phyloP scores from a whole-genome alignment of 1,284 basidiomycete genomes.

The Ceratobasidium sp. region DNA sequence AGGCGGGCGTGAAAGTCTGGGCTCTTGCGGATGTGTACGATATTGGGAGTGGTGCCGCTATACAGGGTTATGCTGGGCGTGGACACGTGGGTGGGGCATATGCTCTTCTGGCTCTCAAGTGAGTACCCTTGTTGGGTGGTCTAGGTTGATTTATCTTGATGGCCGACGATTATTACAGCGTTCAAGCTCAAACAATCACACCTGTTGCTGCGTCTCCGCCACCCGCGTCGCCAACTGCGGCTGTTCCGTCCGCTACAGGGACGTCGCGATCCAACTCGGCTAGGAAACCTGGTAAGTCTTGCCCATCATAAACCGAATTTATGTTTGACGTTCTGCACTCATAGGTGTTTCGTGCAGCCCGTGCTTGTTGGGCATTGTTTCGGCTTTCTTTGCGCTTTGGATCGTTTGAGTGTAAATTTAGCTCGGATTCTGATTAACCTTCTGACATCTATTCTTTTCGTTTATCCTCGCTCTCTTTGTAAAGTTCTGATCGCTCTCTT shows the following conservation, averaged over 20 bases:
- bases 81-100: constrained; percentile 28
- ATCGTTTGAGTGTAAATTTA: no score
- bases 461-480: no score
- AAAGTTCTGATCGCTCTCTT: no score
- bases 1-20: background rate
- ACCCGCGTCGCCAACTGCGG: background rate
- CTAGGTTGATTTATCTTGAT: background rate
- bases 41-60: constrained; percentile 3
- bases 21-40: constrained; percentile 35
- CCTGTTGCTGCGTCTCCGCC: constrained; percentile 29
- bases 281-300: background rate
- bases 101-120: constrained; percentile 22
- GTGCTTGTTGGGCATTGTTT: no score
- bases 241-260: background rate
- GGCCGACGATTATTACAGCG: background rate
- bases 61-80: constrained; percentile 9
- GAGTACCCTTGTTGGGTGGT: background rate
- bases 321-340: background rate
- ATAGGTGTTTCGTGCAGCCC: no score
- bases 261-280: constrained; percentile 13
- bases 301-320: background rate
- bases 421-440: no score
- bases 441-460: no score
- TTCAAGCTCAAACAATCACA: constrained; percentile 15
- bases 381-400: no score